Evolutionary conservation across 306 rosid genomes (phyloP), one percentile per base, ranked within the genome.

Genomic region (Sechiopsis laciniata): DNA sequence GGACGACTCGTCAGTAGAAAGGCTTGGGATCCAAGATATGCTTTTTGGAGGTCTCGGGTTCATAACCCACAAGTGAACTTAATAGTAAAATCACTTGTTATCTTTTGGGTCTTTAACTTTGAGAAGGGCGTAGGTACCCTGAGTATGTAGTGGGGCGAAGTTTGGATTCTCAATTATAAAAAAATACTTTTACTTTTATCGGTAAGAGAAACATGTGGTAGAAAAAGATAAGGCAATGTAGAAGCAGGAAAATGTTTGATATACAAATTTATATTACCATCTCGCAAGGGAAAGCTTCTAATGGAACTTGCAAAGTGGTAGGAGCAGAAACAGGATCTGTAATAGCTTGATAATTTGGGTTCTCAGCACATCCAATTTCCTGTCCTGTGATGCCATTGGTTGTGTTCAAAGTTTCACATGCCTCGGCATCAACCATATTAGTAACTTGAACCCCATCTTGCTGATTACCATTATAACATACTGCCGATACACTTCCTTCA

Each of bases 381-480:
- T 76, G 29, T 26, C 55, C 72, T 56, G 81, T 15, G 17, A 73
- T 79, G 45, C 78, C 82, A 75, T 66, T 76, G 42, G 78, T 78
- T 58, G 76, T 68, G 67, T 73, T 77, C 73, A 78, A 73, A 70
- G 71, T 63, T 66, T 32, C 37, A 32, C 37, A 32, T 32, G 37
- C 37, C 37, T 32, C 37, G 3, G 37, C 37, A 32, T 73, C 81
- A 79, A 67, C 75, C 45, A 16, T 55, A 72, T 74, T 68, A 48
- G 82, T 58, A 7, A 56, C 40, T 15, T 55, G 40, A 72, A 29
- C 58, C 61, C 79, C 88, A 72, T 85, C 85, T 66, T 61, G 79
- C 82, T 86, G 91, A 83, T 79, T 77, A 45, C 91, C 90, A 50
- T 79, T 77, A 73, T 78, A 90, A 50, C 84, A 86, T 59, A 80